These are phyloP conservation scores for Cyclotella cryptica DNA, from an alignment of 108 stramenopile species.

Conservation along the genomic window DNA sequence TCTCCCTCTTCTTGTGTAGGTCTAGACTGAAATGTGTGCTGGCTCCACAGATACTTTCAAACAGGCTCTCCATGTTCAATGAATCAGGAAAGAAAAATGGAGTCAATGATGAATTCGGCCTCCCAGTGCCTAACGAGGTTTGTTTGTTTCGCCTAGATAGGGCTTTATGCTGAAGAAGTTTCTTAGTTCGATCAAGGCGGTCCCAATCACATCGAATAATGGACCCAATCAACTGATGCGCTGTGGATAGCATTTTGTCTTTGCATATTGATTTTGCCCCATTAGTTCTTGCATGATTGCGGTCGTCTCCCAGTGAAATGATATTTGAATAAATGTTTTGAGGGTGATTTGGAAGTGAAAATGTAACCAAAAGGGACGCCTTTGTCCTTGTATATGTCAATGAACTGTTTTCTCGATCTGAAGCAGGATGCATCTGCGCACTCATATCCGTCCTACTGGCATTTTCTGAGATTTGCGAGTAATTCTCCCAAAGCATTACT, in stretches of 20 bases:
- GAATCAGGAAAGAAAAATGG: conserved; percentile 62
- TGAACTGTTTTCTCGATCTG: background rate
- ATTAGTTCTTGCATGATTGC: background rate
- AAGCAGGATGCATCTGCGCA: background rate
- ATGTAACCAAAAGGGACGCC: conserved; percentile 58
- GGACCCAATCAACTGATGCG: conserved; percentile 61
- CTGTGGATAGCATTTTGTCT: conserved; percentile 44
- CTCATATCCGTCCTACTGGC: background rate
- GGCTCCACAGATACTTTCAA: conserved; percentile 61
- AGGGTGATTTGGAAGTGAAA: conserved; percentile 49
- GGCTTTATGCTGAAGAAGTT: conserved; percentile 22
- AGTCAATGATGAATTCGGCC: background rate
- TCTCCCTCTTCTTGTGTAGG: background rate
- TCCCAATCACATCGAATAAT: conserved; percentile 76
- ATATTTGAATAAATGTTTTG: background rate
- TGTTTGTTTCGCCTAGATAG: background rate
- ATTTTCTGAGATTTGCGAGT: background rate
- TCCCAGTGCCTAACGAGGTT: background rate
- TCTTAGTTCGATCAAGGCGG: conserved; percentile 48
- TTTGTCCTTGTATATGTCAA: background rate
- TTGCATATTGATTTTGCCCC: conserved; percentile 9
- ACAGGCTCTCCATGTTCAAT: conserved; percentile 66
- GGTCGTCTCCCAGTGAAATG: background rate
- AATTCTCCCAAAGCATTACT: conserved; percentile 24
- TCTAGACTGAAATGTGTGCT: conserved; percentile 6